Base-by-base conservation (phyloP, 306 rosid species). In the Amphicarpaea edgeworthii region DNA sequence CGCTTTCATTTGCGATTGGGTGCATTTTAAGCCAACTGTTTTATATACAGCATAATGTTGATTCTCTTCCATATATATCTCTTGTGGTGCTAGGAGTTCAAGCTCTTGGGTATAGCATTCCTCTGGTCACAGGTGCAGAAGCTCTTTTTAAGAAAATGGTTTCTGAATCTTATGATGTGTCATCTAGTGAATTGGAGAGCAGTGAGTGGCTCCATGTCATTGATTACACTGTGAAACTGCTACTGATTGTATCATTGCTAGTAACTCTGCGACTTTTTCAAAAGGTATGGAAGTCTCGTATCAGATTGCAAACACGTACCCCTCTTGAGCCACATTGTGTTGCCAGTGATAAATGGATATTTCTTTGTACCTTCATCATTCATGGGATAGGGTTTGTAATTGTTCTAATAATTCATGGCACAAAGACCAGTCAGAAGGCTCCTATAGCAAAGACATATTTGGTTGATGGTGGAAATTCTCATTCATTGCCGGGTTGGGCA, bases 261-360 rank as follows among this genome's bases (percentile, higher is more conserved):
- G 80, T 95, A 72, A 92, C 97, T 47, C 79, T 95, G 50, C 85
- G 97, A 78, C 91, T 95, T 26, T 90, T 85, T 66, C 98, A 95
- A 73, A 95, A 95, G 86, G 97, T 89, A 51, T 95, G 96, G 97
- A 95, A 90, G 81, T 86, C 93, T 46, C 93, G 97, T 11, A 70
- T 79, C 83, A 92, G 91, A 81, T 84, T 90, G 79, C 88, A 85
- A 17, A 76, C 83, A 0, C 93, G 85, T 17, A 37, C 88, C 57
- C 82, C 96, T 76, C 85, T 63, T 28, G 93, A 87, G 70, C 94
- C 87, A 28, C 82, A n/a, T 53, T 71, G 72, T 43, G 86, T 86
- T 43, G 96, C 98, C 0, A 81, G 87, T 68, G 98, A 95, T 84
- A 92, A 84, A 82, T 47, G 66, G 75, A 90, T 95, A n/a, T 68